Percentiles rank a stretch among this genome's conserved stretches.
These are phyloP conservation scores for Herpetomonas samuelpessoai DNA, from an alignment of 208 protist species.

Conservation along the genomic window DNA sequence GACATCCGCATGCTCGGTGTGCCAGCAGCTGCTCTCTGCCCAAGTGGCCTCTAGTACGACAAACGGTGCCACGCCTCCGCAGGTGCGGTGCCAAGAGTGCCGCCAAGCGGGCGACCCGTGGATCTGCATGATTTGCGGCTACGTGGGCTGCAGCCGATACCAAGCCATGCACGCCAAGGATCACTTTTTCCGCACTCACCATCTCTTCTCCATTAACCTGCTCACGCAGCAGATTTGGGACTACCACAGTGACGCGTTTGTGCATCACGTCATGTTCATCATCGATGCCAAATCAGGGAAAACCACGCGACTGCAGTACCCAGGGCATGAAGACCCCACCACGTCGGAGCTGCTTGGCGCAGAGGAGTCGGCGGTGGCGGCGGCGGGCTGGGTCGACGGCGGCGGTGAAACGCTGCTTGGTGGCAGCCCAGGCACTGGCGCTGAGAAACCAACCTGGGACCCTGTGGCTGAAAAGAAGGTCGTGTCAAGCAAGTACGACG, in stretches of 20 bases:
- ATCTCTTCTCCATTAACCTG: constrained; percentile 90
- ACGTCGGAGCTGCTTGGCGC: neutral
- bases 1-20: constrained; percentile 58
- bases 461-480: constrained; percentile 52
- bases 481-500: constrained; percentile 81
- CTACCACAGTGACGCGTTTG: constrained; percentile 88
- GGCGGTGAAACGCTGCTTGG: neutral
- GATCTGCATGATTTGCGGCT: constrained; percentile 91
- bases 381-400: constrained; percentile 13
- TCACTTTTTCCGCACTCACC: constrained; percentile 53
- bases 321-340: constrained; percentile 39
- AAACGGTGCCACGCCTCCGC: constrained; percentile 1
- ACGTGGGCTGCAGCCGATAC: constrained; percentile 92
- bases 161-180: constrained; percentile 87
- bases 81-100: constrained; percentile 66
- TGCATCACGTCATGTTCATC: constrained; percentile 75
- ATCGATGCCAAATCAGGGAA: constrained; percentile 59
- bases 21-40: constrained; percentile 33
- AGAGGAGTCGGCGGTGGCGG: neutral
- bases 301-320: constrained; percentile 67
- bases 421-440: neutral
- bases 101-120: constrained; percentile 72
- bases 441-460: neutral
- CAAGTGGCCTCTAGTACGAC: constrained; percentile 7
- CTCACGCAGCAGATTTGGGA: constrained; percentile 93